Percentiles rank a stretch among this genome's conserved stretches.
Evolutionary conservation across 257 asterid species (phyloP).

Genomic region (Solanum clarkiae): DNA sequence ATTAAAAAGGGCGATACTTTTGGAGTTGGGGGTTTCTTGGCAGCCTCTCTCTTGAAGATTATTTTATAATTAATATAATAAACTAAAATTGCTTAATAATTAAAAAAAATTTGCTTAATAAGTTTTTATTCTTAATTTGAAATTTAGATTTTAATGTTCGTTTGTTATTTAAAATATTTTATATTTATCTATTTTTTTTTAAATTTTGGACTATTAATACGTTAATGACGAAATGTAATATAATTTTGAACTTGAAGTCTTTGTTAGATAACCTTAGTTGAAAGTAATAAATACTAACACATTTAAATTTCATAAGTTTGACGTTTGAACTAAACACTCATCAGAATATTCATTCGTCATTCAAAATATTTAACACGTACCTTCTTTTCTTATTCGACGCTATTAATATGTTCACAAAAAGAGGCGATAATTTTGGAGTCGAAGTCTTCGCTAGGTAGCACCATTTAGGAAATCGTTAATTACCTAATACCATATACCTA

Average conservation of each 20-base stretch:
- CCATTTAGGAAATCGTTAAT: neutral
- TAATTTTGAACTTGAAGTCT: neutral
- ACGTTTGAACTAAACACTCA: neutral
- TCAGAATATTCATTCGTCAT: neutral
- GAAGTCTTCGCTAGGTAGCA: neutral
- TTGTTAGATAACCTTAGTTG: fast-evolving
- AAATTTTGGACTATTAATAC: neutral
- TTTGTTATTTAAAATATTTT: neutral
- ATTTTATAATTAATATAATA: no score
- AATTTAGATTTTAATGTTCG: neutral
- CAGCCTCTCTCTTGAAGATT: neutral
- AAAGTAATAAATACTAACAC: neutral
- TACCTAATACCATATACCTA: neutral
- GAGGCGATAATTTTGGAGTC: neutral
- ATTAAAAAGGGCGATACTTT: neutral
- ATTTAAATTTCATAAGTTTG: neutral
- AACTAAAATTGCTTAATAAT: no score
- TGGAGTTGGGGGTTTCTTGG: neutral
- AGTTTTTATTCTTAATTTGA: no score
- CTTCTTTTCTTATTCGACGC: neutral
- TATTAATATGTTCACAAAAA: neutral
- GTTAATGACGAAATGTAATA: neutral
- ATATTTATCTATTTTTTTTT: no score
- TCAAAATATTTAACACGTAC: neutral
- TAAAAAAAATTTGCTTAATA: no score